Base-by-base conservation (phyloP, 345 rosid species). In the Toxicodendron radicans region DNA sequence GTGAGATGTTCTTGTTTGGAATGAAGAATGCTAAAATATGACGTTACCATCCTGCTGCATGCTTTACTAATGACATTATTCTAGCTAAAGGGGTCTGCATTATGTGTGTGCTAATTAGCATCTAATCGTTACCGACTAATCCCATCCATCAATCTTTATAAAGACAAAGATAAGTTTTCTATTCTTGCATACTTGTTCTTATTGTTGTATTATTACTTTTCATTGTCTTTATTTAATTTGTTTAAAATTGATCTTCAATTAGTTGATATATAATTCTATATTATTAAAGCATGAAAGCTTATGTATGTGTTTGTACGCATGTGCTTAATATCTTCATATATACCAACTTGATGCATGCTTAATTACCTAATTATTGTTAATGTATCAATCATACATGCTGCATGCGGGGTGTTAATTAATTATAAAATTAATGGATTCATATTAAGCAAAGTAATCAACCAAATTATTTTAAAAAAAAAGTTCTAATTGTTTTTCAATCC, bases 271-370 rank as follows among this genome's bases (percentile, higher is more conserved):
- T 70, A 20, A 58, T 41, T 43, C 33, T 20, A 4, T 61, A 21
- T 41, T 4, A 43, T 11, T 27, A 59, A 13, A 43, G 61, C 61
- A 38, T 69, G 49, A 1, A 58, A 1, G 10, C 21, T 38, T 35
- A 35, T 63, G 48, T 18, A 18, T 2, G 41, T 24, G 24, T 30
- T 58, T 17, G 45, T 68, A 32, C 46, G 27, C 67, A 61, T 61
- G 45, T 68, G 48, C 58, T 48, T 16, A 3, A 11, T 27, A 27
- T 48, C 41, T 48, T 66, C 33, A 24, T 58, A n/a, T n/a, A n/a
- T n/a, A n/a, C 46, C 71, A 18, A 54, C 27, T 43, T 53, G 20
- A 14, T 69, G 51, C 73, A 69, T 54, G 73, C 72, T 53, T 69
- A 67, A 33, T 7, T 67, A 54, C 17, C 46, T 52, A 27, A 49